Conservation (phyloP, 1,284 basidiomycete genomes). For the Leccinum discolor region DNA sequence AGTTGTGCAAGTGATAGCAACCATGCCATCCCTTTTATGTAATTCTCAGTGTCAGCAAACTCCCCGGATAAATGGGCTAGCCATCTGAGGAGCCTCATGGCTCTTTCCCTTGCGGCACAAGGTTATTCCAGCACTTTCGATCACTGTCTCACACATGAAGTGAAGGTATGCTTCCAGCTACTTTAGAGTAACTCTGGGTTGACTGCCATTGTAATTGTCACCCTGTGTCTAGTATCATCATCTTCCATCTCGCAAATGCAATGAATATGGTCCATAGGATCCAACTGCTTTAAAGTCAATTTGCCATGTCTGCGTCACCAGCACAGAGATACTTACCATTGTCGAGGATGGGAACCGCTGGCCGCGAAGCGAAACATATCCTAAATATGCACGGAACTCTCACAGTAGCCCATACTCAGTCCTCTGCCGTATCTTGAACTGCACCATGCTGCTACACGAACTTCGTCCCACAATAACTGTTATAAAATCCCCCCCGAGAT, state of each 20-base stretch:
- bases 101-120: background rate
- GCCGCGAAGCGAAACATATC: background rate
- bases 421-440: conserved; percentile 7
- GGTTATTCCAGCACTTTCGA: background rate
- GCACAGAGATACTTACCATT: background rate
- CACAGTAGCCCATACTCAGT: conserved; percentile 1
- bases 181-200: too few species aligned
- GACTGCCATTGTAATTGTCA: background rate
- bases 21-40: background rate
- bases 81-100: background rate
- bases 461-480: conserved; percentile 10
- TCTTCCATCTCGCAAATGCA: background rate
- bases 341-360: background rate
- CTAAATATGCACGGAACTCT: conserved; percentile 7
- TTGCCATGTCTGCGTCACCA: too few species aligned
- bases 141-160: background rate
- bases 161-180: background rate
- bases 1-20: background rate
- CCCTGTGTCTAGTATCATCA: background rate
- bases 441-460: conserved; percentile 7
- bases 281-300: background rate
- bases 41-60: background rate
- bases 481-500: too few species aligned
- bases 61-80: background rate
- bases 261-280: background rate